A percentile compares a stretch with the other conserved stretches of the same genome.
phyloP scores from a whole-genome alignment of 2,329 filamentous ascomycete genomes.

The Aureobasidium uvarum region DNA sequence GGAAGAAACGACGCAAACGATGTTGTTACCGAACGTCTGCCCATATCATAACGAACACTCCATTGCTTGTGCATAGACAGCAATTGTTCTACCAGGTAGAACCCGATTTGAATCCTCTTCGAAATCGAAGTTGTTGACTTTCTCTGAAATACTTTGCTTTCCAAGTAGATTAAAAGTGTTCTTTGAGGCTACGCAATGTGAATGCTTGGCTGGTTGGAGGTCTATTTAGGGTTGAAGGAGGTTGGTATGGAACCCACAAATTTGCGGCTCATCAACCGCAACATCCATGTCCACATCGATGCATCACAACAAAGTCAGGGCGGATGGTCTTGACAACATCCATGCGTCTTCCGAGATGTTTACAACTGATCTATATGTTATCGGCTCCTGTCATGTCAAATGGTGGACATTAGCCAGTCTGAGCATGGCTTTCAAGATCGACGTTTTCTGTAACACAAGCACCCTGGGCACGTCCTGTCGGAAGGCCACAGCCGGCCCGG shows the following conservation, averaged over 20 bases:
- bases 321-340: background rate
- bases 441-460: constrained; percentile 24
- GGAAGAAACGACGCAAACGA: background rate
- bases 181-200: background rate
- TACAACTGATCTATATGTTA: background rate
- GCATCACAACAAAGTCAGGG: background rate
- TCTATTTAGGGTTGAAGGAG: background rate
- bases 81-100: background rate
- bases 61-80: background rate
- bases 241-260: background rate
- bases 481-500: constrained; percentile 3
- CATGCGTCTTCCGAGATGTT: background rate
- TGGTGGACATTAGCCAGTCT: background rate
- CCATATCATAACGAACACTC: background rate
- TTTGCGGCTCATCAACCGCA: background rate
- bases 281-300: background rate
- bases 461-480: background rate
- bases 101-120: too few species aligned
- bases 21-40: background rate
- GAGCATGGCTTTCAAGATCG: constrained; percentile 7
- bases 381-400: too few species aligned
- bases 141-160: too few species aligned
- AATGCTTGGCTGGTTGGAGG: background rate
- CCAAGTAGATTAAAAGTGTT: too few species aligned
- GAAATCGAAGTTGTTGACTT: background rate